Evolutionary conservation across 192 early-diverging fungal genomes (phyloP).

Genomic region (Gorgonomyces haynaldii): DNA sequence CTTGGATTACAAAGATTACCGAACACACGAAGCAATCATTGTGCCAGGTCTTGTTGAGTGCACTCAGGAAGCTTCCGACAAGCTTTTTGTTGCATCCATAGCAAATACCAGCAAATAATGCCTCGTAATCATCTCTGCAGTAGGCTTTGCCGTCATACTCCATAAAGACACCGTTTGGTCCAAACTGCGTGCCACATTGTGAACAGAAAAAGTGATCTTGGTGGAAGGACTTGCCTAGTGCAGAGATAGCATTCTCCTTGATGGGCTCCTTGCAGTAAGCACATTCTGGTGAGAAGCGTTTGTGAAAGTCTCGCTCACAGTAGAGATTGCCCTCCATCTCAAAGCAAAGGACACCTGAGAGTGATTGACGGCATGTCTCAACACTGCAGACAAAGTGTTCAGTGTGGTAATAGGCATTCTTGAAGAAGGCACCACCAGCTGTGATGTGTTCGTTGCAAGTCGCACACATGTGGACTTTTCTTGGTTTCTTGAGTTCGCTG

Average conservation of each 20-base stretch:
- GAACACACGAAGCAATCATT: conserved; percentile 18
- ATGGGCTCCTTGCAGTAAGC: conserved; percentile 17
- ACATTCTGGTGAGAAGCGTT: conserved; percentile 8
- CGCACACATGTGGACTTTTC: background rate
- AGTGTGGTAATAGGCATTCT: background rate
- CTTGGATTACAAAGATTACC: conserved; percentile 14
- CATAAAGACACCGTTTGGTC: conserved; percentile 13
- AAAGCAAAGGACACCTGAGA: conserved; percentile 12
- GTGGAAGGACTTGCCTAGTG: conserved; percentile 19
- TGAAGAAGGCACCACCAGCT: background rate
- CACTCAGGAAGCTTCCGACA: conserved; percentile 13
- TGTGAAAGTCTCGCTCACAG: conserved; percentile 20
- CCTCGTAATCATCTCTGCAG: conserved; percentile 18
- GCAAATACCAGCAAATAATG: conserved; percentile 21
- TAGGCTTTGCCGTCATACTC: conserved; percentile 28
- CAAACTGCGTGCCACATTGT: conserved; percentile 18
- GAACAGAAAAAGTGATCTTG: conserved; percentile 29
- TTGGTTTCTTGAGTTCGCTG: too few relatives aligned
- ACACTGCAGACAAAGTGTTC: conserved; percentile 6
- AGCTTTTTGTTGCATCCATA: conserved; percentile 12
- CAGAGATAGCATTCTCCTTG: conserved; percentile 15
- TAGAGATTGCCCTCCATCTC: conserved; percentile 2
- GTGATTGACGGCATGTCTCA: conserved; percentile 9
- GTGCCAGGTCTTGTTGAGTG: conserved; percentile 13
- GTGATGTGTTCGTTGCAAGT: background rate